Conservation (phyloP, 176 grass and related monocot species). For the Musa acuminata region DNA sequence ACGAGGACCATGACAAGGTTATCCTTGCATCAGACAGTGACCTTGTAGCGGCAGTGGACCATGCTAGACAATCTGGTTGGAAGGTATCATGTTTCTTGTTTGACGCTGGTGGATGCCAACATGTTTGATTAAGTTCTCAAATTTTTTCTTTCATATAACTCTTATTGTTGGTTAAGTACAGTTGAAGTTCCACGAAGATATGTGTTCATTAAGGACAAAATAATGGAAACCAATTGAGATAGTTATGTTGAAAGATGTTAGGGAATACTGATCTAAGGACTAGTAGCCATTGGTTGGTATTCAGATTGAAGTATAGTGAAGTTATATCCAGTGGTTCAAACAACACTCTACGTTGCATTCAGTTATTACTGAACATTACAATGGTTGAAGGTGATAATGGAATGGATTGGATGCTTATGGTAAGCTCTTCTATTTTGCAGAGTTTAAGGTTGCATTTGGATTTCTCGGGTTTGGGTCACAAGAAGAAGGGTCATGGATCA, state of each 20-base stretch:
- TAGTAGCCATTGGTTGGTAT: no score
- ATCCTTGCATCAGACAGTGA: constrained; percentile 80
- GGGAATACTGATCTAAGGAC: no score
- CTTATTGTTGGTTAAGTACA: no score
- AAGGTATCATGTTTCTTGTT: constrained; percentile 38
- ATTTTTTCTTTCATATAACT: no score
- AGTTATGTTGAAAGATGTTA: no score
- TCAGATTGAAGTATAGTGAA: no score
- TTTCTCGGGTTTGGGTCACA: constrained; percentile 39
- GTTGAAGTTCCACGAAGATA: no score
- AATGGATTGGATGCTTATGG: not conserved
- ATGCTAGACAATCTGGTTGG: constrained; percentile 85
- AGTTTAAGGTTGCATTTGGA: constrained; percentile 82
- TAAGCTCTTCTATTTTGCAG: constrained; percentile 31
- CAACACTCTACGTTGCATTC: not conserved
- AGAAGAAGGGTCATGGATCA: constrained; percentile 33
- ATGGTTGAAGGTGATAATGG: not conserved
- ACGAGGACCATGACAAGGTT: constrained; percentile 85
- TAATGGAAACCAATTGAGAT: no score
- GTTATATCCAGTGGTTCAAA: not conserved
- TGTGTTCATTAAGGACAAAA: no score
- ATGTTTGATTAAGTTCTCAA: no score
- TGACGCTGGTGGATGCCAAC: no score
- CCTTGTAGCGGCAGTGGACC: constrained; percentile 78
- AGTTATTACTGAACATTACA: not conserved